Evolutionary conservation across 345 rosid species (phyloP).

Genomic region (Melaleuca quinquenervia): DNA sequence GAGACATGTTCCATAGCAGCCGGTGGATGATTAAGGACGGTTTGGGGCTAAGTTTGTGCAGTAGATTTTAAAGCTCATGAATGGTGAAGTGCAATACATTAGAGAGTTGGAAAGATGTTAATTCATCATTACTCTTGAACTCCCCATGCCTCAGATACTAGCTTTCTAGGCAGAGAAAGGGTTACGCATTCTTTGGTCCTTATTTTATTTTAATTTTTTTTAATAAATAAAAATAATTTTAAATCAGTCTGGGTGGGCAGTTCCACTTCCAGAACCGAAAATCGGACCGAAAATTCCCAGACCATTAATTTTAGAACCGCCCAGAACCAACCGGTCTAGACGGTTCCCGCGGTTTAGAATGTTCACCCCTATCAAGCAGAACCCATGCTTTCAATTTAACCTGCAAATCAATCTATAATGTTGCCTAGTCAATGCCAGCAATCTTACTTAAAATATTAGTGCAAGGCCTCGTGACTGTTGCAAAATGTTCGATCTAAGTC

Average conservation of each 20-base stretch:
- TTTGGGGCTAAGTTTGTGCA: slow-evolving; percentile 84
- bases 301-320: no score
- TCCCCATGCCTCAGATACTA: slow-evolving; percentile 27
- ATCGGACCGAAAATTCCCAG: no score
- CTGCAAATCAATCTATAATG: background rate
- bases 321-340: no score
- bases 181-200: no score
- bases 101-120: slow-evolving; percentile 69
- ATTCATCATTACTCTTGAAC: slow-evolving; percentile 64
- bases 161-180: no score
- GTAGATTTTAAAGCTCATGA: slow-evolving; percentile 81
- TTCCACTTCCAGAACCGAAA: no score
- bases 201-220: no score
- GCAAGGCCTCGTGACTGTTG: fast-evolving
- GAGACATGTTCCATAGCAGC: slow-evolving; percentile 86
- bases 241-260: no score
- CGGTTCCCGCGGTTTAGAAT: no score
- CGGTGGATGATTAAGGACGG: slow-evolving; percentile 81
- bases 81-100: slow-evolving; percentile 85
- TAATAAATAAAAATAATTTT: no score
- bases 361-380: no score
- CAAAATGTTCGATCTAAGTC: background rate
- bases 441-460: background rate
- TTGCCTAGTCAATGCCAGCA: background rate
- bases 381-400: background rate